phyloP scores from a whole-genome alignment of 441 rosid species.

The Croton setiger region DNA sequence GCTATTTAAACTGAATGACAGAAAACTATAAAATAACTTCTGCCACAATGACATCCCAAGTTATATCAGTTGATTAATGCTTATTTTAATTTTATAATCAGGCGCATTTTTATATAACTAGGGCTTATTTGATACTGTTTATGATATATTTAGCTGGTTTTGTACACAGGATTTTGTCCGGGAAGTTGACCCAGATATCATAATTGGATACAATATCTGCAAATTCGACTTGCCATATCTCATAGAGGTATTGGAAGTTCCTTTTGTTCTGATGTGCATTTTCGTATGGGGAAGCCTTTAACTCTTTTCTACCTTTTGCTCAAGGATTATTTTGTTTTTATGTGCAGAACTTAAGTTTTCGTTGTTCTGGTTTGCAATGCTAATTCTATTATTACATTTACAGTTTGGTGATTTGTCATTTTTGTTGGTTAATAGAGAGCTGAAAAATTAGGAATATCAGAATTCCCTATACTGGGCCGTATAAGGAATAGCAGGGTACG shows the following conservation, averaged over 20 bases:
- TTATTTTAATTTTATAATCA: not conserved
- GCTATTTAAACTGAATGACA: not conserved
- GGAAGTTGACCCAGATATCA: constrained; percentile 94
- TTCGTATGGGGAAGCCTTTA: not conserved
- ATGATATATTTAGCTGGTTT: constrained; percentile 23
- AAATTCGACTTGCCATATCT: constrained; percentile 98
- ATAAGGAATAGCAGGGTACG: constrained; percentile 84
- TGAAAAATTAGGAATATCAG: constrained; percentile 75
- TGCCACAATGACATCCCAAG: not conserved
- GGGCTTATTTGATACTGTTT: not conserved
- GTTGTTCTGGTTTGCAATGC: constrained; percentile 17
- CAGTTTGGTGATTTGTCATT: constrained; percentile 7
- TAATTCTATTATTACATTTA: constrained; percentile 2
- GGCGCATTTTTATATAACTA: not conserved
- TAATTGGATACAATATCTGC: constrained; percentile 98
- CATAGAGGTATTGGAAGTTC: constrained; percentile 63
- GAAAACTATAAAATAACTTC: not conserved
- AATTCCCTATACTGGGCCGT: constrained; percentile 90
- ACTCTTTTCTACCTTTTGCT: not conserved
- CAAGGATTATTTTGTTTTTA: not conserved
- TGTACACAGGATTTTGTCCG: constrained; percentile 75
- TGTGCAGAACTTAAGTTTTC: not conserved
- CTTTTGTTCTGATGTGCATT: constrained; percentile 7
- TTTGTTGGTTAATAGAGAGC: constrained; percentile 65
- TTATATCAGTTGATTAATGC: not conserved